Conservation (phyloP, 495 filamentous ascomycete genomes). For the Stereocaulon alpinum region DNA sequence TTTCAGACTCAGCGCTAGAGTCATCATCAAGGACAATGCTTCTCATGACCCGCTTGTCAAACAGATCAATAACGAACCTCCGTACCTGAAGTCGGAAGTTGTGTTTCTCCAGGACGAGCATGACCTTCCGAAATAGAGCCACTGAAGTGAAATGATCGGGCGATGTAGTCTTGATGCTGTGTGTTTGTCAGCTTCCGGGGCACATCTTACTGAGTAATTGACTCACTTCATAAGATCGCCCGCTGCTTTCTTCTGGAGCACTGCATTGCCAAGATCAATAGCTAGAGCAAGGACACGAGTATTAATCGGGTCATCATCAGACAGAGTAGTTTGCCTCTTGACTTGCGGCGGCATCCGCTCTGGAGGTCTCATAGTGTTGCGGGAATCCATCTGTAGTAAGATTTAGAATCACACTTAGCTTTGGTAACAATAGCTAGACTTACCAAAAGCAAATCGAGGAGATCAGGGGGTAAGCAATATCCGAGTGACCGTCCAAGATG, state of each 20-base stretch:
- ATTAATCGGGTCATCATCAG: constrained; percentile 55
- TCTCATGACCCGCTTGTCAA: constrained; percentile 79
- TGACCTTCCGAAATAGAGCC: constrained; percentile 69
- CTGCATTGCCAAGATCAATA: constrained; percentile 79
- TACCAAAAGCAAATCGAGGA: constrained; percentile 63
- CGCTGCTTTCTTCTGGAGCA: constrained; percentile 67
- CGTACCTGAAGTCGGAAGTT: constrained; percentile 78
- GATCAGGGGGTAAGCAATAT: constrained; percentile 71
- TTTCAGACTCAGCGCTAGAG: constrained; percentile 29
- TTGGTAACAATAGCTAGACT: constrained; percentile 27
- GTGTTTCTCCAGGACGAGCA: constrained; percentile 78
- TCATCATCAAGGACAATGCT: constrained; percentile 62
- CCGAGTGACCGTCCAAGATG: constrained; percentile 73
- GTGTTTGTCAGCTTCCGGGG: constrained; percentile 5
- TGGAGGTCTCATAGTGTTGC: constrained; percentile 35
- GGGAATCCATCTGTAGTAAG: constrained; percentile 10
- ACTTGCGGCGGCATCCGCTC: constrained; percentile 32
- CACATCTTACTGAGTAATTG: constrained; percentile 4
- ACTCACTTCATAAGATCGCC: constrained; percentile 55
- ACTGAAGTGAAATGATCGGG: constrained; percentile 63
- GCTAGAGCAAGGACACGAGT: constrained; percentile 68
- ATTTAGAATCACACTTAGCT: constrained; percentile 26
- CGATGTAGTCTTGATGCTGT: constrained; percentile 54
- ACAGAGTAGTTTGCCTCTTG: constrained; percentile 28
- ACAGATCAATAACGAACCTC: constrained; percentile 82